phyloP scores from a whole-genome alignment of 495 filamentous ascomycete species.

The Penicillium pancosmium region DNA sequence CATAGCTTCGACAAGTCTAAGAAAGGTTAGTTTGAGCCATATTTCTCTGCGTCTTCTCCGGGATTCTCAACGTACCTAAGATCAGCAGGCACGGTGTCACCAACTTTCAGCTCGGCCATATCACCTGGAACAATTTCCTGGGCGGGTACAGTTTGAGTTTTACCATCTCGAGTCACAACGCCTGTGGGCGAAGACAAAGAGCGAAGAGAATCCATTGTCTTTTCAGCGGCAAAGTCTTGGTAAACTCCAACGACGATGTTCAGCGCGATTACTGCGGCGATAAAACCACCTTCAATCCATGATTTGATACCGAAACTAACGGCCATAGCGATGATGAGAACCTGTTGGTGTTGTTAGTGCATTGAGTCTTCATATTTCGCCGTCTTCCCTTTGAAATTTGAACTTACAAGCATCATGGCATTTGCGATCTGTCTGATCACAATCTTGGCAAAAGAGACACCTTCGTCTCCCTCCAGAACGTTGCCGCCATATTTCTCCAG shows the following conservation, averaged over 20 bases:
- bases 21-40: not conserved
- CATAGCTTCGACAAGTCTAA: slow-evolving; percentile 62
- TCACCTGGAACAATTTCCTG: slow-evolving; percentile 63
- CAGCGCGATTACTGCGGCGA: slow-evolving; percentile 64
- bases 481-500: slow-evolving; percentile 62
- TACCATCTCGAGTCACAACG: slow-evolving; percentile 56
- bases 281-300: slow-evolving; percentile 72
- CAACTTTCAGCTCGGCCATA: slow-evolving; percentile 77
- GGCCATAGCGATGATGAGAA: slow-evolving; percentile 69
- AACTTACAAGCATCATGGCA: slow-evolving; percentile 63
- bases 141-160: slow-evolving; percentile 54
- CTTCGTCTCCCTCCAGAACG: slow-evolving; percentile 59
- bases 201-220: slow-evolving; percentile 74
- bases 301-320: slow-evolving; percentile 69
- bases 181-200: slow-evolving; percentile 66
- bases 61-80: slow-evolving; percentile 35
- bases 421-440: slow-evolving; percentile 65
- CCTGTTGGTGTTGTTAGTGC: slow-evolving; percentile 33
- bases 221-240: slow-evolving; percentile 72
- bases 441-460: slow-evolving; percentile 61
- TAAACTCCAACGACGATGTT: slow-evolving; percentile 72
- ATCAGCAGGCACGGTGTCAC: slow-evolving; percentile 83
- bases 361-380: too few relatives aligned
- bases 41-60: not conserved
- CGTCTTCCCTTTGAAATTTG: too few relatives aligned